phyloP scores from a whole-genome alignment of 2,329 filamentous ascomycete species.

The Xylaria arbuscula region DNA sequence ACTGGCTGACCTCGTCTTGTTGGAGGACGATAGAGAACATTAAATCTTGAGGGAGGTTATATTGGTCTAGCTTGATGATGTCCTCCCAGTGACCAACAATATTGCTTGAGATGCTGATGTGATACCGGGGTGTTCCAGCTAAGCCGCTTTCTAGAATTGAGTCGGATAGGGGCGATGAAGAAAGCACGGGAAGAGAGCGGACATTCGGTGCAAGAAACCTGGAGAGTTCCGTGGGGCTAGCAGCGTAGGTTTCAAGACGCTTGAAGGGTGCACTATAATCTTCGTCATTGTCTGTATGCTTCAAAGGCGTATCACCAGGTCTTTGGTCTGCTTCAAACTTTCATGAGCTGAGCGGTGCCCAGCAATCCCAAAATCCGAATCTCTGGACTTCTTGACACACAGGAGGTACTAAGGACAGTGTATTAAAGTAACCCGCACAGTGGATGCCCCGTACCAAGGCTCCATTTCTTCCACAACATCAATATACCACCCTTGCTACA shows the following conservation, averaged over 20 bases:
- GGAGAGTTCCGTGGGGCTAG: background rate
- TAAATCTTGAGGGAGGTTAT: slow-evolving; percentile 21
- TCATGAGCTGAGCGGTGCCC: background rate
- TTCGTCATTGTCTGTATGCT: slow-evolving; percentile 14
- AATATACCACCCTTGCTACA: too few species aligned
- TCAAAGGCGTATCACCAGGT: background rate
- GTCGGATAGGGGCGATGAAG: background rate
- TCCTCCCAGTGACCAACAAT: slow-evolving; percentile 6
- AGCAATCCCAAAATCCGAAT: slow-evolving; percentile 1
- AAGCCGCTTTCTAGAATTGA: background rate
- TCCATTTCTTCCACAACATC: too few species aligned
- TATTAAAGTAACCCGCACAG: too few species aligned
- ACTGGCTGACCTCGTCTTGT: slow-evolving; percentile 17
- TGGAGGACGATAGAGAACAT: slow-evolving; percentile 17
- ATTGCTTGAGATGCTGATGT: slow-evolving; percentile 4
- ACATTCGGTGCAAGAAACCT: slow-evolving; percentile 9
- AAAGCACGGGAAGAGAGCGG: slow-evolving; percentile 1
- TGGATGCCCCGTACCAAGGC: too few species aligned
- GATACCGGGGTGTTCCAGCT: background rate
- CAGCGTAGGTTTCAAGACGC: slow-evolving; percentile 1
- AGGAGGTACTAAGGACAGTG: too few species aligned
- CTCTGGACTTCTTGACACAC: background rate
- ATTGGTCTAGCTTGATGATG: slow-evolving; percentile 3
- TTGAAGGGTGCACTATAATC: slow-evolving; percentile 17
- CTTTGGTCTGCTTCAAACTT: background rate